Conservation (phyloP, 2,329 filamentous ascomycete species). For the Pseudogymnoascus sp. region DNA sequence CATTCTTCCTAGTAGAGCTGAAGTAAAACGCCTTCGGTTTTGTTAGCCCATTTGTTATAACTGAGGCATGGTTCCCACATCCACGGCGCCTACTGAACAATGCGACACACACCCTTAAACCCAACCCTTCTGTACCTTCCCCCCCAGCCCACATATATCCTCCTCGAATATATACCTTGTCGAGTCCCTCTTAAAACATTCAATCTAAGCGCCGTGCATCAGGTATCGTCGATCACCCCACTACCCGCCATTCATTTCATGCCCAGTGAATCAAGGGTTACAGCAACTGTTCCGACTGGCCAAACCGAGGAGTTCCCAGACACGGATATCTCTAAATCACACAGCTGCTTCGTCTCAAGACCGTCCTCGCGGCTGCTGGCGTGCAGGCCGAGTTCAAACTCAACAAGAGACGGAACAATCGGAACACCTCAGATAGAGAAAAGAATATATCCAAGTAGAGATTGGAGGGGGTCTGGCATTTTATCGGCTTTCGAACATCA, state of each 20-base stretch:
- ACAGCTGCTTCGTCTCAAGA: not conserved
- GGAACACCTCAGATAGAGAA: not conserved
- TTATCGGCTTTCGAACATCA: not conserved
- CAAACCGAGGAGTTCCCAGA: not conserved
- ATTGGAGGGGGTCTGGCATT: not conserved
- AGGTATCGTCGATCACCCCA: conserved; percentile 2
- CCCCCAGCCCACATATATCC: conserved; percentile 5
- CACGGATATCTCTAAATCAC: not conserved
- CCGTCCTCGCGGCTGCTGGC: not conserved
- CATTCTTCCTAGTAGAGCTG: conserved; percentile 5
- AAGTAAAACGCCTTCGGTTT: not conserved
- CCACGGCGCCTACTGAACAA: conserved; percentile 1
- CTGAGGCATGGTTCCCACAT: conserved; percentile 6
- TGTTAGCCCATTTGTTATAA: conserved; percentile 6
- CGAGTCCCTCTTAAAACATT: conserved; percentile 6
- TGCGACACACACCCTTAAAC: not conserved
- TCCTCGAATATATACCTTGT: conserved; percentile 5
- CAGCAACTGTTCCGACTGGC: not conserved
- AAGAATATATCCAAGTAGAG: not conserved
- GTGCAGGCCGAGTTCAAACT: not conserved
- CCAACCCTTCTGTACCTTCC: not conserved
- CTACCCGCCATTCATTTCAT: conserved; percentile 3
- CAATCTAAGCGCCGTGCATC: conserved; percentile 4
- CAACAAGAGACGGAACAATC: not conserved
- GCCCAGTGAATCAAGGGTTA: not conserved